Percentiles rank a stretch among this genome's conserved stretches.
Evolutionary conservation across 1,284 basidiomycete genomes (phyloP).

Genomic region (Marasmius sp.): DNA sequence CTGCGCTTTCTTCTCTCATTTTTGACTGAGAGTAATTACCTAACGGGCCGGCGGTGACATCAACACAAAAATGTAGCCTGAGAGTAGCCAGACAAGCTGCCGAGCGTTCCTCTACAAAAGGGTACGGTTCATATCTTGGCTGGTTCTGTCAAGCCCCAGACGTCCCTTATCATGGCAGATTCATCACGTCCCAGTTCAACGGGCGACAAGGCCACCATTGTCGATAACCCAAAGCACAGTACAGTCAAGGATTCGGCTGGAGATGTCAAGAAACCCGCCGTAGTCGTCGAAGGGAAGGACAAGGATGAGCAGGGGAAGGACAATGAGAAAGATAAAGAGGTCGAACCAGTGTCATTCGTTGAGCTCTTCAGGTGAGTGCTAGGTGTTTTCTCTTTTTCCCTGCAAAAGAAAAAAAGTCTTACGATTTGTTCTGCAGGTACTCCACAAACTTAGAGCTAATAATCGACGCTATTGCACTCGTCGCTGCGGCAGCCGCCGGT

Average conservation of each 20-base stretch:
- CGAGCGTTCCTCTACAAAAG: no score
- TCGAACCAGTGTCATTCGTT: slow-evolving; percentile 42
- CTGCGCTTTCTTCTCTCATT: no score
- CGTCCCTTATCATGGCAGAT: neutral
- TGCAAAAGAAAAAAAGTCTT: neutral
- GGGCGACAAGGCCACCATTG: slow-evolving; percentile 35
- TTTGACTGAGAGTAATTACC: no score
- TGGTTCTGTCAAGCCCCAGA: neutral
- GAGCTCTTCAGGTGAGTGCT: slow-evolving; percentile 47
- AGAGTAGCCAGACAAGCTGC: no score
- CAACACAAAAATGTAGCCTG: no score
- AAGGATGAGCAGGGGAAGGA: slow-evolving; percentile 24
- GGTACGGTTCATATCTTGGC: neutral
- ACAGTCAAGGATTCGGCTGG: slow-evolving; percentile 11
- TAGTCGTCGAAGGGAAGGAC: slow-evolving; percentile 21
- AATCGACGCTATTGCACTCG: slow-evolving; percentile 63
- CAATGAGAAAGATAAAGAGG: slow-evolving; percentile 28
- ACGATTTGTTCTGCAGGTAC: slow-evolving; percentile 40
- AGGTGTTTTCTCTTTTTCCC: neutral
- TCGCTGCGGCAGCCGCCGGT: slow-evolving; percentile 69
- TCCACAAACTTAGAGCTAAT: slow-evolving; percentile 66
- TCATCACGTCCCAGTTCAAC: slow-evolving; percentile 32
- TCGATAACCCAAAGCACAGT: slow-evolving; percentile 21
- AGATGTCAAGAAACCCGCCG: slow-evolving; percentile 1
- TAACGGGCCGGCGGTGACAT: no score